Evolutionary conservation across 352 stramenopile genomes (phyloP).

Genomic region (Phytophthora brassicae): DNA sequence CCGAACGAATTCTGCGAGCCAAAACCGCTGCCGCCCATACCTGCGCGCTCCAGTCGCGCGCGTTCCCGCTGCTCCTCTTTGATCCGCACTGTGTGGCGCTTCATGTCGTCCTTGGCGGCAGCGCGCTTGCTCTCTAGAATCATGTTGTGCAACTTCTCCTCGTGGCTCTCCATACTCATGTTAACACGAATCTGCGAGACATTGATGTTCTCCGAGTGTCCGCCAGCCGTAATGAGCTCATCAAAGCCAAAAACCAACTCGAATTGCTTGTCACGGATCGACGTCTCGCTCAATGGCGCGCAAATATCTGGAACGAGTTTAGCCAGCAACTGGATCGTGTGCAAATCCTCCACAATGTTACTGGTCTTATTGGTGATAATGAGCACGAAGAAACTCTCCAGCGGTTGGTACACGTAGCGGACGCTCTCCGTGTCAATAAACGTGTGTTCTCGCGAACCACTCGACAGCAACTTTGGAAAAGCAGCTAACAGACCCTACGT

Average conservation of each 20-base stretch:
- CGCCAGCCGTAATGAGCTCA: constrained; percentile 97
- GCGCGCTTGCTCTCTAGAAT: constrained; percentile 96
- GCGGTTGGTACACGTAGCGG: constrained; percentile 98
- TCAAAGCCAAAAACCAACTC: constrained; percentile 99
- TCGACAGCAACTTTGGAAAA: constrained; percentile 98
- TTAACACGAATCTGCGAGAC: constrained; percentile 94
- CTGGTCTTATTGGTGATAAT: constrained; percentile 99
- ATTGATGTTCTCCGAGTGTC: constrained; percentile 96
- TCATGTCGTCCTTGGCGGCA: constrained; percentile 89
- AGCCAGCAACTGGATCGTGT: constrained; percentile 96
- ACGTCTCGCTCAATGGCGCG: constrained; percentile 91
- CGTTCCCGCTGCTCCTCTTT: constrained; percentile 88
- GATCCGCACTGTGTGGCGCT: constrained; percentile 86
- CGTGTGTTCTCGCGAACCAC: constrained; percentile 94
- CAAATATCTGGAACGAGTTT: constrained; percentile 98
- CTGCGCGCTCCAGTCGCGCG: constrained; percentile 71
- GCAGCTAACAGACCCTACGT: constrained; percentile 94
- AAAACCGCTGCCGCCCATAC: constrained; percentile 69
- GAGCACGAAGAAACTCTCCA: constrained; percentile 98
- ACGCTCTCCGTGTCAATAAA: constrained; percentile 99
- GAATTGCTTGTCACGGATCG: constrained; percentile 97
- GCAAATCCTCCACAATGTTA: constrained; percentile 99
- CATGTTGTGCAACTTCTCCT: constrained; percentile 99
- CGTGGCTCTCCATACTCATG: constrained; percentile 99
- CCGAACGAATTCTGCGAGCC: constrained; percentile 75